Evolutionary conservation across 176 grass and related monocot genomes (phyloP).

Genomic region (Cocos nucifera): DNA sequence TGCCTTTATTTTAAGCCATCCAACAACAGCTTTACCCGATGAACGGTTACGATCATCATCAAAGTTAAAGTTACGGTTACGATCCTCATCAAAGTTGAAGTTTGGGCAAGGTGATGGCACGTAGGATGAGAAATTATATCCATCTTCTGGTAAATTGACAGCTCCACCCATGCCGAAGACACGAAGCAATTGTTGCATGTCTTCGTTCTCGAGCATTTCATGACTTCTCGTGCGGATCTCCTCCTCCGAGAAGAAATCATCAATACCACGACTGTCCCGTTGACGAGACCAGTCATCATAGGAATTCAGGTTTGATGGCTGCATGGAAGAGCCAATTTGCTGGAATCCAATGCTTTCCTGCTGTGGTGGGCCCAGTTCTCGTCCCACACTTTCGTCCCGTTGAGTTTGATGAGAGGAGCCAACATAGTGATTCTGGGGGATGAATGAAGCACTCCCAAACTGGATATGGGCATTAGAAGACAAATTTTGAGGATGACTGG

Average conservation of each 20-base stretch:
- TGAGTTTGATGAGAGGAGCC: conserved; percentile 35
- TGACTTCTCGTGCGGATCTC: conserved; percentile 85
- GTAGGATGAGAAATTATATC: conserved; percentile 35
- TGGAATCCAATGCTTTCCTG: conserved; percentile 48
- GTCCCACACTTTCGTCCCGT: conserved; percentile 25
- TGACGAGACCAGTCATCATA: conserved; percentile 41
- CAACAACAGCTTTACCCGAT: conserved; percentile 82
- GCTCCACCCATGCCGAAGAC: conserved; percentile 53
- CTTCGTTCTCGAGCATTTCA: conserved; percentile 81
- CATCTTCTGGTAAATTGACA: conserved; percentile 32
- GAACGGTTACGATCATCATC: conserved; percentile 35
- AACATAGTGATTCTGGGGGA: conserved; percentile 39
- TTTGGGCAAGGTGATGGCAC: conserved; percentile 30
- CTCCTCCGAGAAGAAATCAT: conserved; percentile 78
- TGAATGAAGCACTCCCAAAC: conserved; percentile 36
- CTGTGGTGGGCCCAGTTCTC: conserved; percentile 42
- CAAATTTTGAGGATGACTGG: conserved; percentile 28
- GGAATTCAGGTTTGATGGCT: conserved; percentile 25
- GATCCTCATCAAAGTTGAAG: conserved; percentile 53
- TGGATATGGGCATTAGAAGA: conserved; percentile 31
- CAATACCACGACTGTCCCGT: conserved; percentile 24
- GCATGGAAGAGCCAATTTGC: conserved; percentile 26
- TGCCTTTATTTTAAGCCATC: conserved; percentile 98
- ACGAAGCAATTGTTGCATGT: conserved; percentile 91
- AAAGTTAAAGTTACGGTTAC: conserved; percentile 39